Base-by-base conservation (phyloP, 1,284 basidiomycete species). In the Ustilago trichophora region DNA sequence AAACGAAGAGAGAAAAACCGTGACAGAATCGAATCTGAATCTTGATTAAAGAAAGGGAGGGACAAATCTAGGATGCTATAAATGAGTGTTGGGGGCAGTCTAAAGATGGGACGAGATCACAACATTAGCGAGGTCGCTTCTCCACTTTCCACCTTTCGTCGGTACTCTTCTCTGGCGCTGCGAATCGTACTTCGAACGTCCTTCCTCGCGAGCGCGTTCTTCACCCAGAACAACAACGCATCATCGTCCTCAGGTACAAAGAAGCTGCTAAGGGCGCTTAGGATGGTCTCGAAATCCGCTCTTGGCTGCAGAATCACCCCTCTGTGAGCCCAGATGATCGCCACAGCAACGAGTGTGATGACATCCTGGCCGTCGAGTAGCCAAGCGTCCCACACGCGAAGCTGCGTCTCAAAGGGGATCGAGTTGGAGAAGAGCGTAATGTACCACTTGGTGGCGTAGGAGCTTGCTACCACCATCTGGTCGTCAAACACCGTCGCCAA, bases 391-490 rank as follows among this genome's bases (percentile, higher is more conserved):
- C 95, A 98, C 19, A 99, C 80, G 55, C 96, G 86, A 33, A 98
- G 83, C 83, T 97, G 93, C 37, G 90, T 92, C 82, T 93, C 91
- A 81, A 96, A 98, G 12, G 95, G 93, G n/a, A 98, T 89, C 1
- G 90, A 90, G 80, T 96, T 97, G 47, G 93, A 88, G 37, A 82
- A 84, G 15, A 98, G 85, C 2, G 96, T 98, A 82, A 99, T 98
- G 83, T 97, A 98, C 94, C 95, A 98, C 82, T 97, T 97, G 2
- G 95, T 98, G 26, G 93, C 95, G 82, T 95, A 99, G 15, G 92
- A 89, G 33, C 93, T 94, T 4, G 91, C 92, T 6, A 90, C 91
- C 65, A 99, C 90, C 86, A 88, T 90, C 72, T 96, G 89, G 6
- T 64, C 45, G 15, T 67, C 64, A 82, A 98, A 92, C 16, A 90